A percentile compares a stretch with the other conserved stretches of the same genome.
These are phyloP conservation scores for Colletotrichum somersetense DNA, from an alignment of 2,329 filamentous ascomycete genomes.

Conservation along the genomic window DNA sequence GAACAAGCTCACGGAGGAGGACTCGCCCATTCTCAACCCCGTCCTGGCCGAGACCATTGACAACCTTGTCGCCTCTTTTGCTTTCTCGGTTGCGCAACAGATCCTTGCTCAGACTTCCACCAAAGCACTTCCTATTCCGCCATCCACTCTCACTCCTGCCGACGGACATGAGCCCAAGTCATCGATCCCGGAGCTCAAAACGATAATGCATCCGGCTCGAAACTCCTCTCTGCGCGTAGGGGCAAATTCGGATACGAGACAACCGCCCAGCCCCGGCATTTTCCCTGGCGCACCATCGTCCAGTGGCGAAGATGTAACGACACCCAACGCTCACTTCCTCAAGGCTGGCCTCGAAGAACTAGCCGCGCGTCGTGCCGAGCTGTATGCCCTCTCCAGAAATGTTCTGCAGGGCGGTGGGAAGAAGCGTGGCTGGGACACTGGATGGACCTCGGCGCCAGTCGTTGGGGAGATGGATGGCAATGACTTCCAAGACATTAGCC, in stretches of 20 bases:
- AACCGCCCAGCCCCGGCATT: conserved; percentile 63
- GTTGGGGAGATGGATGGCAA: conserved; percentile 58
- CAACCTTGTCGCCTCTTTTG: conserved; percentile 82
- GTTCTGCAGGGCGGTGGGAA: conserved; percentile 81
- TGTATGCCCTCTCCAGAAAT: conserved; percentile 83
- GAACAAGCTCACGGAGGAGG: conserved; percentile 47
- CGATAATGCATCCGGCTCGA: conserved; percentile 76
- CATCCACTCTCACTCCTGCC: conserved; percentile 63
- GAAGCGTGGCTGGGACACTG: conserved; percentile 79
- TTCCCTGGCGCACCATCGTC: conserved; percentile 63
- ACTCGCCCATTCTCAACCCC: conserved; percentile 49
- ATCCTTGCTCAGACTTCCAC: conserved; percentile 81
- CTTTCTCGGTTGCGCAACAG: conserved; percentile 81
- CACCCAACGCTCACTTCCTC: conserved; percentile 60
- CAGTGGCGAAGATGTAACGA: conserved; percentile 52
- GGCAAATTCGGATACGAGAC: conserved; percentile 47
- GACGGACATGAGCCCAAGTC: conserved; percentile 70
- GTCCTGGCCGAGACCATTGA: conserved; percentile 70
- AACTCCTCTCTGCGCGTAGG: conserved; percentile 70
- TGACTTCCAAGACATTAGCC: conserved; percentile 69
- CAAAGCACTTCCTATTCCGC: conserved; percentile 74
- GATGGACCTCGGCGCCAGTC: conserved; percentile 74
- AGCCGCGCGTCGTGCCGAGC: conserved; percentile 83
- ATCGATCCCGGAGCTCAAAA: conserved; percentile 76
- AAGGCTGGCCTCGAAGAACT: conserved; percentile 82